phyloP scores from a whole-genome alignment of 768 basidiomycete genomes.

The Fomitopsis serialis region DNA sequence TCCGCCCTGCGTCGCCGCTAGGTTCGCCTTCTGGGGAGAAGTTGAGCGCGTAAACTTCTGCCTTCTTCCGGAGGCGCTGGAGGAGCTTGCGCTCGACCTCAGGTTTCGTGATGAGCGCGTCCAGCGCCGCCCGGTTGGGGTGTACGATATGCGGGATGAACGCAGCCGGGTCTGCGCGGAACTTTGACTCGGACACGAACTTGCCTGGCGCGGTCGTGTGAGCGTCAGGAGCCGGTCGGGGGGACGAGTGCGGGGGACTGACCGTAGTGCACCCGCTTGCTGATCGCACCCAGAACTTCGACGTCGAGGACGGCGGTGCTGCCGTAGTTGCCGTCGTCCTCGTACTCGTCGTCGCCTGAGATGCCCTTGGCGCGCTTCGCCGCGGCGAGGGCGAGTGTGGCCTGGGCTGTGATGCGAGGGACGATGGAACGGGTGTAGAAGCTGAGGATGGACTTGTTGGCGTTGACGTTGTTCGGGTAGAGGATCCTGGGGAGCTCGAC shows the following conservation, averaged over 20 bases:
- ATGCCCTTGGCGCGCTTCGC: conserved; percentile 65
- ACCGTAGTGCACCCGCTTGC: conserved; percentile 98
- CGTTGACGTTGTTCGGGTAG: conserved; percentile 76
- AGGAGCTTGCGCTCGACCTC: conserved; percentile 89
- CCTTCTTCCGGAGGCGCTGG: conserved; percentile 79
- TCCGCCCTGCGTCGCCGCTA: conserved; percentile 38
- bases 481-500: conserved; percentile 74
- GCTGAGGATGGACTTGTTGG: conserved; percentile 76
- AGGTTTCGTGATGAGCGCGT: conserved; percentile 91
- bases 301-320: conserved; percentile 93
- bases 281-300: conserved; percentile 96
- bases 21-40: conserved; percentile 65
- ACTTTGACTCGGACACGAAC: conserved; percentile 98
- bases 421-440: conserved; percentile 90
- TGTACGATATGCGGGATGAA: conserved; percentile 91
- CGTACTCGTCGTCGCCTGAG: conserved; percentile 59
- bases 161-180: conserved; percentile 73
- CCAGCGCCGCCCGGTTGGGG: conserved; percentile 73
- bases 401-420: conserved; percentile 77
- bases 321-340: conserved; percentile 98
- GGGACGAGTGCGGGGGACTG: conserved; percentile 16
- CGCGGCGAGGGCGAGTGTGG: conserved; percentile 61
- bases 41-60: conserved; percentile 72
- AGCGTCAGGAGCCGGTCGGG: background rate
- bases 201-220: conserved; percentile 55